Percentiles rank a stretch among this genome's conserved stretches.
Conservation (phyloP, 495 filamentous ascomycete species). For the Halenospora varia region DNA sequence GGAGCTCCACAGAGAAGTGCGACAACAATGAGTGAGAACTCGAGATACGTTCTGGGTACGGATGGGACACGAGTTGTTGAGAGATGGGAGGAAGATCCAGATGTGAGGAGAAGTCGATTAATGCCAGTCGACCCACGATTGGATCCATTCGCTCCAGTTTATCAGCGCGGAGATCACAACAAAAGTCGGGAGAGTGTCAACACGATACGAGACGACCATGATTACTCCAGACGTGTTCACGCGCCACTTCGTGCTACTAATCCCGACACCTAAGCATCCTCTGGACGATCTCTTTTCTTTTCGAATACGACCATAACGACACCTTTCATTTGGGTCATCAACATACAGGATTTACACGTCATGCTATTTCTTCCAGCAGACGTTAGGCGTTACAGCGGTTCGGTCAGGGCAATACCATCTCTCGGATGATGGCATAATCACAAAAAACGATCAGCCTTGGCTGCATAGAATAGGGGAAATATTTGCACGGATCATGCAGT, state of each 20-base stretch:
- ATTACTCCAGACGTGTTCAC: constrained; percentile 46
- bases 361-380: background rate
- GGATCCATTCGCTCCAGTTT: constrained; percentile 47
- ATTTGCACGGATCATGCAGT: background rate
- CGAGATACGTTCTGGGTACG: constrained; percentile 25
- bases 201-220: constrained; percentile 51
- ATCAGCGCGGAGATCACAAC: constrained; percentile 38
- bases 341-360: background rate
- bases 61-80: constrained; percentile 27
- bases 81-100: constrained; percentile 17
- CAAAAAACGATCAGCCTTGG: too few relatives aligned
- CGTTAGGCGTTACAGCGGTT: background rate
- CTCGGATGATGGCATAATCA: background rate
- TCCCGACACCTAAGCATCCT: constrained; percentile 37
- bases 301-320: background rate
- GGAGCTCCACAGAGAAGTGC: constrained; percentile 15
- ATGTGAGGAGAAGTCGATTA: constrained; percentile 39
- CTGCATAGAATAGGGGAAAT: background rate
- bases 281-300: background rate
- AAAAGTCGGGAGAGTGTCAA: constrained; percentile 50
- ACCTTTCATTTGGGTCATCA: background rate
- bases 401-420: background rate
- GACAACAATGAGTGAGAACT: constrained; percentile 28
- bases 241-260: constrained; percentile 47
- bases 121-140: constrained; percentile 54